Conservation (phyloP, 2,329 filamentous ascomycete genomes). For the Fusarium sp. region DNA sequence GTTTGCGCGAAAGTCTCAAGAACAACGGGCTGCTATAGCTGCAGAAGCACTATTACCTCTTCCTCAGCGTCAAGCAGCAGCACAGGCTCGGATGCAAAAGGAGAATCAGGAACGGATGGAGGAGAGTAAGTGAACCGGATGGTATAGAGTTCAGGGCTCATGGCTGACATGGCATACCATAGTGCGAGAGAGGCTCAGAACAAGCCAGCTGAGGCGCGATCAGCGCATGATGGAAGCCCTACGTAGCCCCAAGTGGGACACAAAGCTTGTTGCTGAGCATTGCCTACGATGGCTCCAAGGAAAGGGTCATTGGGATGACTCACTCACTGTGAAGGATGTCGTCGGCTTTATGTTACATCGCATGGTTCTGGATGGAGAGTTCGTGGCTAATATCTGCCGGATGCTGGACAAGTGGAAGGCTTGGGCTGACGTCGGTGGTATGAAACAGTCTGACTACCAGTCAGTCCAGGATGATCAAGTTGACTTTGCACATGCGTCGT, state of each 20-base stretch:
- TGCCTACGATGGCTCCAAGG: conserved; percentile 55
- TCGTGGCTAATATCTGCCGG: conserved; percentile 50
- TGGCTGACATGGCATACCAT: background rate
- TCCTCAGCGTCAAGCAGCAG: conserved; percentile 52
- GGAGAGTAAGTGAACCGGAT: conserved; percentile 50
- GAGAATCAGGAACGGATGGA: conserved; percentile 56
- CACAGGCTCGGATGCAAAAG: conserved; percentile 50
- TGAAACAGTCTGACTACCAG: conserved; percentile 56
- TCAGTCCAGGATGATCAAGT: conserved; percentile 49
- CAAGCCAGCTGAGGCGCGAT: conserved; percentile 53
- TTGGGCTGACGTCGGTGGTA: conserved; percentile 64
- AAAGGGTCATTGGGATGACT: conserved; percentile 37
- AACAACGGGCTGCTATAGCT: conserved; percentile 52
- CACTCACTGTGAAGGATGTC: conserved; percentile 48
- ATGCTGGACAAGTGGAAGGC: conserved; percentile 62
- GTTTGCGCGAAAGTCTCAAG: conserved; percentile 48
- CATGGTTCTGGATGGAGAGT: conserved; percentile 60
- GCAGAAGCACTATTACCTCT: conserved; percentile 56
- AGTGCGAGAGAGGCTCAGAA: conserved; percentile 54
- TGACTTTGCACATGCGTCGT: conserved; percentile 57
- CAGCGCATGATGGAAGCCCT: conserved; percentile 58
- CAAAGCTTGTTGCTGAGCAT: conserved; percentile 55
- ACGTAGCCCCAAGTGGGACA: conserved; percentile 62
- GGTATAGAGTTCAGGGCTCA: rapidly evolving
- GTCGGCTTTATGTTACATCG: conserved; percentile 58